Conservation (phyloP, 2,329 filamentous ascomycete species). For the Myotisia sp. region DNA sequence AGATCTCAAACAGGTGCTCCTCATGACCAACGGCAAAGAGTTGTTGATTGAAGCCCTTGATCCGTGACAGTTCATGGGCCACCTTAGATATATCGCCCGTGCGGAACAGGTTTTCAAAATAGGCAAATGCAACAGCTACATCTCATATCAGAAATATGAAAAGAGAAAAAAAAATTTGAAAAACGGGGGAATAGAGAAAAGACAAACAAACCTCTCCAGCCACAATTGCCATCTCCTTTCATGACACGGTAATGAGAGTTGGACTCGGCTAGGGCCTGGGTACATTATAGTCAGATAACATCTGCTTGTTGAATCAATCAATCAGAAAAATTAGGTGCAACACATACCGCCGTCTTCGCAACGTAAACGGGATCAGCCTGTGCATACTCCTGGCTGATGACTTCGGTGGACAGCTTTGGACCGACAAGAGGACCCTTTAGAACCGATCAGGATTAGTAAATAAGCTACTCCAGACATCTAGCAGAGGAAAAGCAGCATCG, state of each 20-base stretch:
- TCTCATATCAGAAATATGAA: slow-evolving; percentile 20
- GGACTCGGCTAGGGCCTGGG: slow-evolving; percentile 60
- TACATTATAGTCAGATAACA: too few species aligned
- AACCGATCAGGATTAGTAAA: too few species aligned
- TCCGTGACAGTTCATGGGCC: slow-evolving; percentile 54
- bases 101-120: slow-evolving; percentile 73
- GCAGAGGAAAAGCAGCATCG: slow-evolving; percentile 2
- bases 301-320: too few species aligned
- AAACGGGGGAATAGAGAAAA: slow-evolving; percentile 9
- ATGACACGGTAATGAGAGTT: slow-evolving; percentile 81
- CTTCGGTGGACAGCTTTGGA: slow-evolving; percentile 58
- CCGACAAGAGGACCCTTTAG: slow-evolving; percentile 69
- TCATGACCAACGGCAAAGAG: slow-evolving; percentile 56
- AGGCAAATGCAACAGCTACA: slow-evolving; percentile 77
- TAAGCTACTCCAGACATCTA: too few species aligned
- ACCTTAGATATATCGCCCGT: slow-evolving; percentile 51
- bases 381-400: slow-evolving; percentile 73
- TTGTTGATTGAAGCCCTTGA: slow-evolving; percentile 56
- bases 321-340: neutral
- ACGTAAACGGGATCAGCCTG: slow-evolving; percentile 74
- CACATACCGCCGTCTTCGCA: slow-evolving; percentile 63
- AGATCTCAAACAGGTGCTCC: slow-evolving; percentile 63
- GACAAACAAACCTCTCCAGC: slow-evolving; percentile 76
- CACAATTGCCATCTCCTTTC: slow-evolving; percentile 88
- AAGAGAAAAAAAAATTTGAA: slow-evolving; percentile 9